Evolutionary conservation across 2,329 filamentous ascomycete species (phyloP), one percentile per base, ranked within the genome.

Genomic region (Cryphonectria carpinicola): DNA sequence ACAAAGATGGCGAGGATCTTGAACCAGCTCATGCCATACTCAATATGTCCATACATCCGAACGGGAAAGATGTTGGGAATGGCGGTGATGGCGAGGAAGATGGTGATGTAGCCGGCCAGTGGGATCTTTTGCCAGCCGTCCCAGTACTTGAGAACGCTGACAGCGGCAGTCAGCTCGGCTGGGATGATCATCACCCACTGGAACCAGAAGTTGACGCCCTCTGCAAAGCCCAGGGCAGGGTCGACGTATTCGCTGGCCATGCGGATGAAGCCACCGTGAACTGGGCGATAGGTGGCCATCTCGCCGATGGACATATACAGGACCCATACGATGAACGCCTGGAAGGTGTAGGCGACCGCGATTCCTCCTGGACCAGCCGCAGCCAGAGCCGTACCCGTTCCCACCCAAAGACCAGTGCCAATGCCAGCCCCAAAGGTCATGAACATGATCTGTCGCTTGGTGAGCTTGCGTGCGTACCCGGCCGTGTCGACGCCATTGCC

Each of bases 1-100:
- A 92, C 92, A 60, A 93, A 68, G 54, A 94, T 88, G 39, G 92
- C 93, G 65, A 94, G 76, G 69, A 95, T 91, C 80, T 95, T 95
- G 83, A 95, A 89, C 70, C 85, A 88, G 7, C 91, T 90, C 75
- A 95, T 89, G 87, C 90, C 94, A 81, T 94, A 93, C 78, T 95
- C 93, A 39, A 93, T 83, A 77, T 95, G 91, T 54, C 92, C 93
- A 74, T 93, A 95, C 74, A 89, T 89, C 66, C 87, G 86, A 61
- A 95, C 88, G 2, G 92, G 91, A 49, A 94, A 79, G 77, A 93
- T 89, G 80, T 95, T 94, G 76, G 0, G 77, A 76, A 91, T 78
- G 1, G 83, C 82, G 35, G 62, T 64, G 32, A 68, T 60, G 19
- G 54, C 66, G 22, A 68, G 35, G 35, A 49, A 7, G 49, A 68